A percentile compares a stretch with the other conserved stretches of the same genome.
Conservation (phyloP, 257 asterid genomes). For the Nicotiana benthamiana region DNA sequence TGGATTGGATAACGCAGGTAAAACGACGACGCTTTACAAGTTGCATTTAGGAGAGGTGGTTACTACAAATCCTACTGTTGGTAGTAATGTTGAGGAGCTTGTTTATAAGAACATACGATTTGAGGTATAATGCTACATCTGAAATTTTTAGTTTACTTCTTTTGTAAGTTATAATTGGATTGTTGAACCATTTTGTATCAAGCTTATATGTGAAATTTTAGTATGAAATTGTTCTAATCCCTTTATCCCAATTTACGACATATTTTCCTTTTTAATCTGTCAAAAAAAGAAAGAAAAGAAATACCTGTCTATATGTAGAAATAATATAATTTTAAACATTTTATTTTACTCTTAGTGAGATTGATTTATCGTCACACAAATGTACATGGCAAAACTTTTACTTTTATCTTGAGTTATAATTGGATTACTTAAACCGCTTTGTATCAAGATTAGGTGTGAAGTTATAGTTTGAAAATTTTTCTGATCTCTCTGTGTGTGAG, state of each 20-base stretch:
- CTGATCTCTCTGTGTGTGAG: no score
- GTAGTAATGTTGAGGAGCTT: constrained; percentile 96
- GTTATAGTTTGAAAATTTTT: neutral
- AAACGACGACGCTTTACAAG: constrained; percentile 97
- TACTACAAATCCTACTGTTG: constrained; percentile 95
- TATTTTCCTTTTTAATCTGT: no score
- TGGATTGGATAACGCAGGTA: constrained; percentile 96
- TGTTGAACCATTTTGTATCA: neutral
- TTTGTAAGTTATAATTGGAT: neutral
- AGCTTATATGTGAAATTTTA: neutral
- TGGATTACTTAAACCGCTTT: no score
- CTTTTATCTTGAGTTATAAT: no score
- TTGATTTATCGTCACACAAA: no score
- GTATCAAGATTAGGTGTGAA: neutral
- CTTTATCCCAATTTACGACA: no score
- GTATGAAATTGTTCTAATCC: neutral
- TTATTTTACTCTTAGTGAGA: no score
- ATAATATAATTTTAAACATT: no score
- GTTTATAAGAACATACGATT: constrained; percentile 88
- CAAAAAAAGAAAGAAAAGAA: no score
- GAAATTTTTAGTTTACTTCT: neutral
- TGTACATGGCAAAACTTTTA: no score
- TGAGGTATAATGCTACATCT: constrained; percentile 40
- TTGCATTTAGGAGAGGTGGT: constrained; percentile 89
- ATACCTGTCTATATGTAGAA: no score